Percentiles rank a stretch among this genome's conserved stretches.
phyloP scores from a whole-genome alignment of 2,329 filamentous ascomycete species.

The Grosmannia serpens region DNA sequence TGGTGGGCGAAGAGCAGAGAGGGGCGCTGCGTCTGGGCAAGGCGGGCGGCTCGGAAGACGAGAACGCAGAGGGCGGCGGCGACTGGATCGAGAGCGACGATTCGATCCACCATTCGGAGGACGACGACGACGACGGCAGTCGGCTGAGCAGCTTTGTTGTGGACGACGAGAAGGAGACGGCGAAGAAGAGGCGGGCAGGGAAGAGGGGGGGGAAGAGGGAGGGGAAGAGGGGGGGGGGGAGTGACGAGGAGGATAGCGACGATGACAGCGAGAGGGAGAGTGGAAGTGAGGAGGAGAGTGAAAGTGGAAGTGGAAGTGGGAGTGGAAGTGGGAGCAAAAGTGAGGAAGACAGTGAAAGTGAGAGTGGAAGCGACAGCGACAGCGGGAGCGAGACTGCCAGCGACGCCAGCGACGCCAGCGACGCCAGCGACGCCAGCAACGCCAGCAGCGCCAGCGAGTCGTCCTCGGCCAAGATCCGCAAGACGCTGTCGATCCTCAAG shows the following conservation, averaged over 20 bases:
- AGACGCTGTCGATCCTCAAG: conserved; percentile 69
- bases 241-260: conserved; percentile 3
- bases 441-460: background rate
- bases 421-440: background rate
- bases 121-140: conserved; percentile 33
- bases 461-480: conserved; percentile 77
- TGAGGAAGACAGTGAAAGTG: background rate
- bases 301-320: conserved; percentile 11
- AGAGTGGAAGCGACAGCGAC: conserved; percentile 10
- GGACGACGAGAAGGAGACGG: conserved; percentile 29
- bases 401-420: background rate
- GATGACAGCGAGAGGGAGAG: no score
- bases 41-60: conserved; percentile 71
- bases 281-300: conserved; percentile 20
- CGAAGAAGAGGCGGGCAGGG: no score
- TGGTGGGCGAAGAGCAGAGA: conserved; percentile 59
- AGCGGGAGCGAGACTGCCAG: background rate
- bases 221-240: conserved; percentile 15
- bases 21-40: conserved; percentile 53
- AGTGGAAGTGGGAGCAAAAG: background rate
- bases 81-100: conserved; percentile 67
- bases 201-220: no score
- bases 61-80: conserved; percentile 63
- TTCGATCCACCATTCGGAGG: conserved; percentile 44
- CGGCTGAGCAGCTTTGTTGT: conserved; percentile 45